Evolutionary conservation across 2,329 filamentous ascomycete genomes (phyloP), one percentile per base, ranked within the genome.

Genomic region (Graphilbum fragrans): DNA sequence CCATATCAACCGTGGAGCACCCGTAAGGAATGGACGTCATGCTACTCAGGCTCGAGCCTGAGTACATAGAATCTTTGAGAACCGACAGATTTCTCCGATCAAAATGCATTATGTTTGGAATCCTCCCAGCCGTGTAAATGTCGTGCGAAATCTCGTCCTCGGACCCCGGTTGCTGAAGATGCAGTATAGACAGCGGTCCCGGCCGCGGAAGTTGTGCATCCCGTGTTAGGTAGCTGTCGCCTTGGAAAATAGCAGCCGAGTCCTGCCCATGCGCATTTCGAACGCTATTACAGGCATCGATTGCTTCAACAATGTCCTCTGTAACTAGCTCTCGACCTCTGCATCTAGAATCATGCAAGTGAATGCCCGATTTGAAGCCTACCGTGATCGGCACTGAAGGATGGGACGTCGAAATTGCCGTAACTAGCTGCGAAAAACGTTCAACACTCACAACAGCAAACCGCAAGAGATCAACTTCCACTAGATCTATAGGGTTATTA

Each of bases 101-200:
- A 60, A 94, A 96, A 55, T 86, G 82, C 4, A 95, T 66, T 43
- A 95, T 85, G 52, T 79, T 88, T 5, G 87, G 83, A 56, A 95
- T 95, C 16, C 90, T 77, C 0, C 90, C 90, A 5, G 82, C 86
- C 29, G 95, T 77, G 63, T 88, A 90, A 33, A 96, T 92, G 23
- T 92, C 82, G 45, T 82, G 73, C 38, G 85, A 82, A 17, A 78
- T 67, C 47, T 74, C 67, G 12, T 40, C 45, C 10, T 58, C 58
- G 9, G 64, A 59, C 0, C 69, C 72, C 1, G 74, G 63, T 9
- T 64, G 67, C 14, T 80, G 80, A 22, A 88, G 66, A 55, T 94
- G 86, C 3, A 93, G 65, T 46, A 95, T 87, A 36, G 81, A 86
- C 20, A 93, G 70, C 1, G 88, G 86, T 0, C 84, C 85, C 2